Percentiles rank a stretch among this genome's conserved stretches.
Conservation (phyloP, 805 yeast genomes). For the Hemisphaericaspora nanyangensis region DNA sequence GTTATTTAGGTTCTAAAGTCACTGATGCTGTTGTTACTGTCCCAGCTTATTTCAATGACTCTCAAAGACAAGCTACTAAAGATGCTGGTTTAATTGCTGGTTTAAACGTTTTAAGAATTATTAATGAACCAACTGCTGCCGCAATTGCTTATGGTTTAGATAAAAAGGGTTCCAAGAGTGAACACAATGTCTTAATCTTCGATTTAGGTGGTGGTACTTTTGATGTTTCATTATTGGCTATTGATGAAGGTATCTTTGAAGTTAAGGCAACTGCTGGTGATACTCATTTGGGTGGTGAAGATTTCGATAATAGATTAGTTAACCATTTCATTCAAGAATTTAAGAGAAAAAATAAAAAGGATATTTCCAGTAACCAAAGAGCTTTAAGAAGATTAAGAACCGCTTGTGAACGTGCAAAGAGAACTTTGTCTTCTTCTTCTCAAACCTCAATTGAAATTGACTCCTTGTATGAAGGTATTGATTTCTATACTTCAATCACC, state of each 20-base stretch:
- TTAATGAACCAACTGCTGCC: conserved; percentile 45
- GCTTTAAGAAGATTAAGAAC: conserved; percentile 92
- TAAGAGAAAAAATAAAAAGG: conserved; percentile 90
- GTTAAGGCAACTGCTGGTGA: conserved; percentile 95
- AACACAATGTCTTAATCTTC: conserved; percentile 85
- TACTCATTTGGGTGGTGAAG: conserved; percentile 97
- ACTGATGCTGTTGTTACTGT: conserved; percentile 47
- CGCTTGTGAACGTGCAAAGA: conserved; percentile 97
- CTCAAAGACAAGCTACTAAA: conserved; percentile 44
- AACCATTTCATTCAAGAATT: conserved; percentile 88
- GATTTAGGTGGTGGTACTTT: conserved; percentile 98
- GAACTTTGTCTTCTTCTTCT: conserved; percentile 92
- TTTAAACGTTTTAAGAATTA: conserved; percentile 41
- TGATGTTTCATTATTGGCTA: conserved; percentile 83
- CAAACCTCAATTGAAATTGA: conserved; percentile 96
- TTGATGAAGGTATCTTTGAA: conserved; percentile 90
- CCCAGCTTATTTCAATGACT: conserved; percentile 42
- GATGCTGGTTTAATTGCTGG: conserved; percentile 46
- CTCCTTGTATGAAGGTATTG: conserved; percentile 90
- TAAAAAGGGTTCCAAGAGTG: conserved; percentile 49
- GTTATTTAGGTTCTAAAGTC: conserved; percentile 78
- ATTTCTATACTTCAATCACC: conserved; percentile 90
- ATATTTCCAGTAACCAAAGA: conserved; percentile 74
- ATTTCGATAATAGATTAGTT: conserved; percentile 85
- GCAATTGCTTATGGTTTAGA: conserved; percentile 45